Evolutionary conservation across 2,329 filamentous ascomycete species (phyloP), one percentile per base, ranked within the genome.

Genomic region (Ploettnerulaceae sp.): DNA sequence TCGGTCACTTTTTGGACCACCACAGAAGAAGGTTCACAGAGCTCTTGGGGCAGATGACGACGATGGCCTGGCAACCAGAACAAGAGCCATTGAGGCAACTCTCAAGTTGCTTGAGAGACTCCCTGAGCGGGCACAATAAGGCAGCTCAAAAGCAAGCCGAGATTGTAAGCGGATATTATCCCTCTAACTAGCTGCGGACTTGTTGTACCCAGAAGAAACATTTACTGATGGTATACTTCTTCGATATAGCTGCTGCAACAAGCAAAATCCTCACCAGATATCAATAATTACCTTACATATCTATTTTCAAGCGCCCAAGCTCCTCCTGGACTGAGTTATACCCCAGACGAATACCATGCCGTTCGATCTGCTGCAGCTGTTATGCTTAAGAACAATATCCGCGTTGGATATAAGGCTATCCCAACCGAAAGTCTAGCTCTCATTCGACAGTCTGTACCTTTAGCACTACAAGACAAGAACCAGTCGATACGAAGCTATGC

Each of bases 221-320:
- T 36, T 24, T 47, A 40, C 37, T 52, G 18, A 52, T 34, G 14
- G 18, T 32, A 8, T 22, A 25, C 14, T 28, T 34, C n/a, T 43
- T 39, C 3, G 44, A n/a, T 45, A 54, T 60, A 97, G 93, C 94
- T 97, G 88, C 86, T 98, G 60, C 76, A 81, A 56, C 86, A 95
- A 71, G 93, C 91, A 51, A 94, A 88, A 66, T 71, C 75, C 42
- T 93, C 87, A 8, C 90, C 90, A 38, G 91, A 97, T 66, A 87
- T 96, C 73, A 91, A 94, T 73, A 97, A 97, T 70, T 98, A 98
- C 68, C 82, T 98, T 34, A 86, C 88, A 58, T 96, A 86, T 68
- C 79, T 98, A 53, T 88, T 95, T 68, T 88, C 86, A 50, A 89
- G 79, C 59, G 66, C 79, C 47, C 75, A 81, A 54, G 71, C 75